Conservation (phyloP, 257 asterid species). For the Penstemon barbatus region DNA sequence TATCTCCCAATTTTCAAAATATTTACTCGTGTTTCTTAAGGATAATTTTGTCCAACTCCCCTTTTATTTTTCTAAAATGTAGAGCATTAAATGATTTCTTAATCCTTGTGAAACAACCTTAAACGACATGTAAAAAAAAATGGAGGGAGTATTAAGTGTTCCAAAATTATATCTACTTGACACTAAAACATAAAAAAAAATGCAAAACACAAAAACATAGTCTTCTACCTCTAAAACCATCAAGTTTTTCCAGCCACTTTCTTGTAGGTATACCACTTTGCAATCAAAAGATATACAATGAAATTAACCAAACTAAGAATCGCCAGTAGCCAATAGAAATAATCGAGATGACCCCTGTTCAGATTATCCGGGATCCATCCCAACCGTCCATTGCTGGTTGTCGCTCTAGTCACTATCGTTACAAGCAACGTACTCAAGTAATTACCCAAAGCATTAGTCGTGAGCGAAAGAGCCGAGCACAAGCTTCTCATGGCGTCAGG, state of each 20-base stretch:
- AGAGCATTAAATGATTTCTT: no score
- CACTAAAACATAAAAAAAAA: no score
- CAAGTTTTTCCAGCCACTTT: conserved; percentile 33
- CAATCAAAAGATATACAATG: conserved; percentile 45
- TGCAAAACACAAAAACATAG: no score
- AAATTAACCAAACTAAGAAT: conserved; percentile 62
- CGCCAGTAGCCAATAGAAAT: conserved; percentile 72
- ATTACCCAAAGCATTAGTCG: conserved; percentile 70
- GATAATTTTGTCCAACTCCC: no score
- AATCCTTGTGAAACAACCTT: no score
- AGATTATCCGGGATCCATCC: conserved; percentile 88
- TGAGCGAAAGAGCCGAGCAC: conserved; percentile 69
- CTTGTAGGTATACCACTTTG: conserved; percentile 74
- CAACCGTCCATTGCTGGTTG: conserved; percentile 45
- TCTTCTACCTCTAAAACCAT: no score
- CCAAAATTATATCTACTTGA: no score
- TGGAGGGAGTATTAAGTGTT: no score
- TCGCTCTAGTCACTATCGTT: conserved; percentile 48
- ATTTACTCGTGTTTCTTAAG: no score
- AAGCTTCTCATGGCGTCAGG: conserved; percentile 88
- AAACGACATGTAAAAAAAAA: no score
- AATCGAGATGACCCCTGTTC: conserved; percentile 81
- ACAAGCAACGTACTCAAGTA: conserved; percentile 65
- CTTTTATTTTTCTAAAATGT: no score
- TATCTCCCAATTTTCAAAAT: no score